A percentile compares a stretch with the other conserved stretches of the same genome.
Evolutionary conservation across 352 stramenopile species (phyloP).

Genomic region (Pseudoperonospora humuli): DNA sequence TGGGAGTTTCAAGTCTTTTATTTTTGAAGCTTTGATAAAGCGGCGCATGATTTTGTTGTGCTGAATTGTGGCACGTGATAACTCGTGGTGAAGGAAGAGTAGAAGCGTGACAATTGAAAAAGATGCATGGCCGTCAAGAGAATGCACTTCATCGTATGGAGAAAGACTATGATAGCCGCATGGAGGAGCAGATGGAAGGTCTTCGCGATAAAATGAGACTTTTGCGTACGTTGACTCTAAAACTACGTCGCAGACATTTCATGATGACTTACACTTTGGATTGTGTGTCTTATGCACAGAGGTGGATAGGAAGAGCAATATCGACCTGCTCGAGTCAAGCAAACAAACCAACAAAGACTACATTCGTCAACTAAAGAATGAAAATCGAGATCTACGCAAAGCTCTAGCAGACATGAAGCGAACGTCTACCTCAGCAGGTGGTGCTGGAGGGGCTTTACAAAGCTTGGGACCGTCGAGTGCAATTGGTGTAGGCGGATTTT

Average conservation of each 20-base stretch:
- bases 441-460: conserved; percentile 2
- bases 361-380: conserved; percentile 76
- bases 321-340: conserved; percentile 75
- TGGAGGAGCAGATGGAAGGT: conserved; percentile 79
- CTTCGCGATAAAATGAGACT: conserved; percentile 82
- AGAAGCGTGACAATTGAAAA: too few relatives aligned
- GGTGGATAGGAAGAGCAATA: conserved; percentile 82
- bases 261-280: too few relatives aligned
- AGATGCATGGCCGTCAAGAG: too few relatives aligned
- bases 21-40: conserved; percentile 9
- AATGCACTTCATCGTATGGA: conserved; percentile 66
- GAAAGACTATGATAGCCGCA: conserved; percentile 71
- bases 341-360: conserved; percentile 90
- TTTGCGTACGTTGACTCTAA: conserved; percentile 65
- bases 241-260: too few relatives aligned
- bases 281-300: conserved; percentile 32
- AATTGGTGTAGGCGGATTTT: too few relatives aligned
- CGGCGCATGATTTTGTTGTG: too few relatives aligned
- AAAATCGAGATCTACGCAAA: conserved; percentile 86
- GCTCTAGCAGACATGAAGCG: conserved; percentile 76
- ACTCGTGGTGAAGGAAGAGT: too few relatives aligned
- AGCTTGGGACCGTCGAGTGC: conserved; percentile 7
- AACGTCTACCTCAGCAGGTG: conserved; percentile 15
- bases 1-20: conserved; percentile 19
- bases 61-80: too few relatives aligned